Base-by-base conservation (phyloP, 2,329 filamentous ascomycete species). In the Apiospora rasikravindrae region DNA sequence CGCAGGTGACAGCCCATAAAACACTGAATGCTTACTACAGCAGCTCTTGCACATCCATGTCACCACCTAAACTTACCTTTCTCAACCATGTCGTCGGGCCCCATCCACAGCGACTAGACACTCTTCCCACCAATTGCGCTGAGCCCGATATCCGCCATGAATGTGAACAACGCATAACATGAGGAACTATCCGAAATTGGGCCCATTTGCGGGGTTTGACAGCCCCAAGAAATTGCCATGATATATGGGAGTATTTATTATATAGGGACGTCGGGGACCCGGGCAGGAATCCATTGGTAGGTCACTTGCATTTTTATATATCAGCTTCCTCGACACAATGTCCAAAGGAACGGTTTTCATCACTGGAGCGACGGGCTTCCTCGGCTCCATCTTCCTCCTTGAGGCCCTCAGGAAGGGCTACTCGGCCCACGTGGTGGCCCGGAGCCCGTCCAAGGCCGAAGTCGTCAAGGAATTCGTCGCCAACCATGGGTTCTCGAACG, bases 321-420 rank as follows among this genome's bases (percentile, higher is more conserved):
- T 22, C 14, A 57, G 16, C 22, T 22, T 22, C 24, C 49, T 61
- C 29, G 26, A 7, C 7, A 37, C 2, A 14, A 70, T 70, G 69
- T 24, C 69, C 3, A 70, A 70, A 47, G 69, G 69, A 33, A 70
- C 69, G 2, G 33, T 70, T 47, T 61, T 70, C 26, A 61, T 70
- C 49, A 70, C 69, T 5, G 69, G 69, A 6, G 69, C 51, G 10
- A 70, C 69, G 22, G 69, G 69, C 40, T 70, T 70, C 69, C 16
- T 70, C 13, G 69, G 69, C 53, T 51, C 70, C 29, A 33, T 24
- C 24, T 24, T 68, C 26, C 49, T 71, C 45, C 37, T 71, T 26
- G 66, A 37, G 42, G 61, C 47, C 44, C 45, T 69, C 26, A n/a
- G 22, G 5, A 19, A 42, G 37, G 70, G 70, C 64, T 71, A 69